Evolutionary conservation across 2,329 filamentous ascomycete genomes (phyloP), one percentile per base, ranked within the genome.

Genomic region (Exophiala sp.): DNA sequence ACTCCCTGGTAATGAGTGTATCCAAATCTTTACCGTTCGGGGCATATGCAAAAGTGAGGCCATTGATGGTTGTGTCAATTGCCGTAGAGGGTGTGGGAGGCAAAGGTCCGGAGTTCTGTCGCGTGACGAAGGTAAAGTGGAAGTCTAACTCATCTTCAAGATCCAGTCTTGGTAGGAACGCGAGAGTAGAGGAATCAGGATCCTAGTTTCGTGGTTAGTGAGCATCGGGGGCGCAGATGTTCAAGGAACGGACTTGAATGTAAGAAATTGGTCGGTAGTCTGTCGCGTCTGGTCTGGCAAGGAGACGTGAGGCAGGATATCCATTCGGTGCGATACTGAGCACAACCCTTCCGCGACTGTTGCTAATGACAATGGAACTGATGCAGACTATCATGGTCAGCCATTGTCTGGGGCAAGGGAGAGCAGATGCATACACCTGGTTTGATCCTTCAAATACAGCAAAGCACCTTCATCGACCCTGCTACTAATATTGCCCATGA

Each of bases 121-220:
- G 72, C 58, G 95, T 76, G 57, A 93, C 78, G 66, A 97, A 96
- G 32, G 86, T 93, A 67, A 97, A 98, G 62, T 84, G 88, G 70
- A 98, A 95, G 58, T 82, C 81, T 47, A 98, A 81, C 59, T 98
- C 93, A 60, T 97, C 93, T 60, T 95, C 89, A 70, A 90, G 93
- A 60, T 76, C 80, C 43, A 98, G 74, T 65, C 94, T 93, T 50
- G 97, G 75, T 43, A 98, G 79, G 67, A 97, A 95, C 16, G 50
- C 51, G 23, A 62, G 47, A 22, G 64, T 64, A 46, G 73, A 68
- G 23, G 69, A 66, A 27, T 96, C 91, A 37, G 87, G 82, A 66
- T 97, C 93, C 89, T 95, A 43, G 22, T 40, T 19, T 6, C 45
- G 16, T 34, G 2, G 54, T 55, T 57, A 53, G 50, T 42, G 37